Evolutionary conservation across 352 stramenopile species (phyloP).

Genomic region (Phytophthora citricola): DNA sequence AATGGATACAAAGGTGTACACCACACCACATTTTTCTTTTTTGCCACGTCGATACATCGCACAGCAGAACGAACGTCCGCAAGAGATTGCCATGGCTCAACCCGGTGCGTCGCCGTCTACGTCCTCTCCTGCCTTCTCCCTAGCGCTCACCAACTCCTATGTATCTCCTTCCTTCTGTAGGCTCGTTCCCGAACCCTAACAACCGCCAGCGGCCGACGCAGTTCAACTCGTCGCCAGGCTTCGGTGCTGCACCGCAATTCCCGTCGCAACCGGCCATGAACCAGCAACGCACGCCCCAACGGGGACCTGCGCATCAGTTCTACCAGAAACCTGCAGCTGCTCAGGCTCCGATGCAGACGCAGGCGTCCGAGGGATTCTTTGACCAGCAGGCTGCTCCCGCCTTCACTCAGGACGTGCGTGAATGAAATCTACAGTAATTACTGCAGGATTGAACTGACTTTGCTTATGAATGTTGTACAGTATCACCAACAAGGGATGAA

Average conservation of each 20-base stretch:
- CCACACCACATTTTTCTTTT: constrained; percentile 15
- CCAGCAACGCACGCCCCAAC: constrained; percentile 54
- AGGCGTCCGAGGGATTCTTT: constrained; percentile 40
- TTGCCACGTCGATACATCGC: constrained; percentile 17
- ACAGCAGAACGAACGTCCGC: constrained; percentile 2
- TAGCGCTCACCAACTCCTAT: neutral
- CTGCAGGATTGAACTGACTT: neutral
- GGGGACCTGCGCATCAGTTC: constrained; percentile 55
- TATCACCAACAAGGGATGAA: constrained; percentile 42
- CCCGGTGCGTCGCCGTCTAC: constrained; percentile 19
- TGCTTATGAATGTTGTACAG: constrained; percentile 20
- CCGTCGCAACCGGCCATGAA: constrained; percentile 40
- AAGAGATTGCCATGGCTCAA: constrained; percentile 40
- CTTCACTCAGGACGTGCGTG: constrained; percentile 49
- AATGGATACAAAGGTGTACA: constrained; percentile 4
- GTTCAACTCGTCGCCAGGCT: constrained; percentile 30
- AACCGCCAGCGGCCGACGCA: constrained; percentile 51
- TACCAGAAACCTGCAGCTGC: constrained; percentile 43
- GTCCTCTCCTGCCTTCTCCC: neutral
- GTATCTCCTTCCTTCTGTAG: constrained; percentile 30
- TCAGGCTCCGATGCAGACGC: neutral
- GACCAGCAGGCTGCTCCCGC: constrained; percentile 29
- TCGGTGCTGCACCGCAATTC: constrained; percentile 40
- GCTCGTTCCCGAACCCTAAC: constrained; percentile 66
- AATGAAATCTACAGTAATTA: neutral